Evolutionary conservation across 75 land plant genomes (phyloP).

Genomic region (Sequoia sempervirens): DNA sequence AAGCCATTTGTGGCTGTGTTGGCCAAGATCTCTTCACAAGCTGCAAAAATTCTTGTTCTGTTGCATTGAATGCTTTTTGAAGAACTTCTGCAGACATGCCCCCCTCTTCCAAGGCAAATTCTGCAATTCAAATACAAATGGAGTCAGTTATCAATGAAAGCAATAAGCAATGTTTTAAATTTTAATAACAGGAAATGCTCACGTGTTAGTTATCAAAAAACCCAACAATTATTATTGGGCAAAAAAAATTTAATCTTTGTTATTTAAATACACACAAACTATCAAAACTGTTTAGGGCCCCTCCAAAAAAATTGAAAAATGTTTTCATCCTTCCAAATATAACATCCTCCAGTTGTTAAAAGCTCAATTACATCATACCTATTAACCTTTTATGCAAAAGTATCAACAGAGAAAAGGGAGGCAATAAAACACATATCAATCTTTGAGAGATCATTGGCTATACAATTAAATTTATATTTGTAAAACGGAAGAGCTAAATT

Average conservation of each 20-base stretch:
- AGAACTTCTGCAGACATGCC: constrained; percentile 61
- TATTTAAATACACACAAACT: background rate
- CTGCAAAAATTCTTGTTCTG: constrained; percentile 62
- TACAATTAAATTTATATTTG: background rate
- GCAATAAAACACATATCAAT: background rate
- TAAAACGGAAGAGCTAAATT: background rate
- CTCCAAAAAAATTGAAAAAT: background rate
- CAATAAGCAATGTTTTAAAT: background rate
- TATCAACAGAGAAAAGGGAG: background rate
- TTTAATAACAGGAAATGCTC: background rate
- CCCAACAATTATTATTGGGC: background rate
- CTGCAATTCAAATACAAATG: too few species aligned
- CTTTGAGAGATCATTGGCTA: background rate
- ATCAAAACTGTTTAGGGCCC: background rate
- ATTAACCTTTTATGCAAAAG: background rate
- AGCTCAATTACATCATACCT: background rate
- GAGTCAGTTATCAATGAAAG: background rate
- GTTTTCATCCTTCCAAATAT: background rate
- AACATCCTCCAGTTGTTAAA: background rate
- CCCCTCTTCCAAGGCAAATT: constrained; percentile 44
- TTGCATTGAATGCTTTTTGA: constrained; percentile 57
- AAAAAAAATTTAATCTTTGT: background rate
- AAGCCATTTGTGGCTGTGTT: too few species aligned
- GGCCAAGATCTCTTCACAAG: constrained; percentile 60
- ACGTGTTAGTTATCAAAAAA: background rate